A percentile compares a stretch with the other conserved stretches of the same genome.
Conservation (phyloP, 163 green algal genomes). For the Volvox carteri region DNA sequence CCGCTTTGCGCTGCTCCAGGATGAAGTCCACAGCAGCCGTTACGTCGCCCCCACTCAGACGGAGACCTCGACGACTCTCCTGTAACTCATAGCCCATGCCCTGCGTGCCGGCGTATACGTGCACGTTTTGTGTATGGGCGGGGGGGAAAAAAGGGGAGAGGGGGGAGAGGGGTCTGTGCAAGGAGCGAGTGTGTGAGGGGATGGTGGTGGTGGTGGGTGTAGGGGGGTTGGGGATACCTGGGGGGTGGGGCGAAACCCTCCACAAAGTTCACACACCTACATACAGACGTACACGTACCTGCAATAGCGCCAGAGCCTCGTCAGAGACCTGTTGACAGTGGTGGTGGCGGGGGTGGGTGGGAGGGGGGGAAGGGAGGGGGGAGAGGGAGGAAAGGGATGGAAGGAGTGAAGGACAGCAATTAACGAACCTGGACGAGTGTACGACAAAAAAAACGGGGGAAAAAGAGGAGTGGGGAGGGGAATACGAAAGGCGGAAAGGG, state of each 20-base stretch:
- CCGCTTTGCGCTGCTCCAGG: conserved; percentile 34
- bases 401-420: no score
- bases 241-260: no score
- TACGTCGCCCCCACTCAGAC: conserved; percentile 70
- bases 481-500: no score
- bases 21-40: conserved; percentile 70
- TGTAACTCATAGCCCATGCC: conserved; percentile 75
- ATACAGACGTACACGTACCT: background rate
- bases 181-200: no score
- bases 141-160: no score
- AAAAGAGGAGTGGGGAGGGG: background rate
- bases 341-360: background rate
- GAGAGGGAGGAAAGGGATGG: background rate
- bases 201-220: no score
- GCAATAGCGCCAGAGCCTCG: conserved; percentile 61
- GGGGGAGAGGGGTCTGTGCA: no score
- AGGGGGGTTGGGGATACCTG: no score
- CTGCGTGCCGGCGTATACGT: background rate
- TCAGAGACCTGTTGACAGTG: conserved; percentile 69
- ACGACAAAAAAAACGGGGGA: no score
- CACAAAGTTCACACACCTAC: no score
- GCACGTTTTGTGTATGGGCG: no score
- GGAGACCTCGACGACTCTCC: conserved; percentile 67
- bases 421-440: no score
- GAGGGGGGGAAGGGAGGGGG: background rate